phyloP scores from a whole-genome alignment of 225 moss, liverwort and hornwort species.

The Anthoceros angustus region DNA sequence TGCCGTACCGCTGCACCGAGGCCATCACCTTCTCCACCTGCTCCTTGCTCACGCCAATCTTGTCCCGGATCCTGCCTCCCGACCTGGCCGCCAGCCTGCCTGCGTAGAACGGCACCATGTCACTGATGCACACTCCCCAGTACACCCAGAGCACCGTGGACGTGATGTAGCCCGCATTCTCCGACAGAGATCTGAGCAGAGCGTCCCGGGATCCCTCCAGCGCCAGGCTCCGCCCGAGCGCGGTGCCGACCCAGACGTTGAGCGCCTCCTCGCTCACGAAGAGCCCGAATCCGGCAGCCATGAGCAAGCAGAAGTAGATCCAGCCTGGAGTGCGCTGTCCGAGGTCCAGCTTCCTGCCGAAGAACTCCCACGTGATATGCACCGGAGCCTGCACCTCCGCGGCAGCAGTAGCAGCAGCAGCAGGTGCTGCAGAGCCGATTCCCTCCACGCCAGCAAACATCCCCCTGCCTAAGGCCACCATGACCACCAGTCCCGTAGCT shows the following conservation, averaged over 20 bases:
- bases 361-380: slow-evolving; percentile 34
- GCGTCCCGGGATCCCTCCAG: slow-evolving; percentile 48
- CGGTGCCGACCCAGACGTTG: slow-evolving; percentile 98
- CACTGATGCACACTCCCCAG: slow-evolving; percentile 99
- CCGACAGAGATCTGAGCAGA: slow-evolving; percentile 43
- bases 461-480: not conserved
- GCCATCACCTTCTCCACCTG: slow-evolving; percentile 49
- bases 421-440: not conserved
- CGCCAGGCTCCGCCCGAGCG: slow-evolving; percentile 50
- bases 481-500: not conserved
- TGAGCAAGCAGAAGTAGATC: slow-evolving; percentile 74
- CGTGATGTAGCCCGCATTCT: slow-evolving; percentile 48
- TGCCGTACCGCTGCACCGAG: slow-evolving; percentile 73
- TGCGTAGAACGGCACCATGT: slow-evolving; percentile 87
- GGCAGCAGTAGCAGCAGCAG: slow-evolving; percentile 10
- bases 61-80: slow-evolving; percentile 45
- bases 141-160: slow-evolving; percentile 84
- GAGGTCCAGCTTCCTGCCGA: slow-evolving; percentile 24
- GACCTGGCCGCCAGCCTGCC: slow-evolving; percentile 69
- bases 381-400: slow-evolving; percentile 17
- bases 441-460: not conserved
- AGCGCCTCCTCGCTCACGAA: slow-evolving; percentile 98
- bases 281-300: slow-evolving; percentile 88
- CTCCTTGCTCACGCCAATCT: slow-evolving; percentile 79
- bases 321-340: slow-evolving; percentile 55